Evolutionary conservation across 768 basidiomycete species (phyloP).

Genomic region (Mycena maculata): DNA sequence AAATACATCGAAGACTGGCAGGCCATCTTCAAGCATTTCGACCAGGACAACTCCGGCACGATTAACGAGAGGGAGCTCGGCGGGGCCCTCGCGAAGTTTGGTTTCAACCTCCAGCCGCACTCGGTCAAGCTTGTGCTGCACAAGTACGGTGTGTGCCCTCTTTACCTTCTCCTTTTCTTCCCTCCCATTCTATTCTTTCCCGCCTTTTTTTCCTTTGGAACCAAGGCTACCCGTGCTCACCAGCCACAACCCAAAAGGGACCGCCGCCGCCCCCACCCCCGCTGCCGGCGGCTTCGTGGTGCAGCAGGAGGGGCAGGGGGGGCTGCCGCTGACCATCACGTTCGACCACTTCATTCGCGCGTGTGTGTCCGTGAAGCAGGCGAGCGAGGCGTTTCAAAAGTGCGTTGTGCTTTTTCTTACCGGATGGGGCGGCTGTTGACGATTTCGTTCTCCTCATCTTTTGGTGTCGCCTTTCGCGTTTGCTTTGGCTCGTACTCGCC

Average conservation of each 20-base stretch:
- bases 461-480: no score
- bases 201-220: not conserved
- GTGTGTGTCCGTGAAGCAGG: constrained; percentile 84
- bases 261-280: constrained; percentile 42
- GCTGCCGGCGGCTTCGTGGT: constrained; percentile 42
- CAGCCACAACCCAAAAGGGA: constrained; percentile 60
- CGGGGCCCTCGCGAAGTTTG: constrained; percentile 80
- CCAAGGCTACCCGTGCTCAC: constrained; percentile 6
- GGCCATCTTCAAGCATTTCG: constrained; percentile 84
- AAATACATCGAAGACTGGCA: constrained; percentile 92
- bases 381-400: constrained; percentile 74
- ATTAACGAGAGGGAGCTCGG: constrained; percentile 79
- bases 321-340: constrained; percentile 61
- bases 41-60: constrained; percentile 83
- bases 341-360: constrained; percentile 91
- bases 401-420: no score
- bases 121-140: constrained; percentile 73
- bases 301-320: no score
- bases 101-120: constrained; percentile 77
- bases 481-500: no score
- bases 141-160: constrained; percentile 76
- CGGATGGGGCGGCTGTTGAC: no score
- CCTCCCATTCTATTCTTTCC: not conserved
- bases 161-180: not conserved
- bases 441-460: no score